Percentiles rank a stretch among this genome's conserved stretches.
phyloP scores from a whole-genome alignment of 345 rosid genomes.

The Stellera chamaejasme region DNA sequence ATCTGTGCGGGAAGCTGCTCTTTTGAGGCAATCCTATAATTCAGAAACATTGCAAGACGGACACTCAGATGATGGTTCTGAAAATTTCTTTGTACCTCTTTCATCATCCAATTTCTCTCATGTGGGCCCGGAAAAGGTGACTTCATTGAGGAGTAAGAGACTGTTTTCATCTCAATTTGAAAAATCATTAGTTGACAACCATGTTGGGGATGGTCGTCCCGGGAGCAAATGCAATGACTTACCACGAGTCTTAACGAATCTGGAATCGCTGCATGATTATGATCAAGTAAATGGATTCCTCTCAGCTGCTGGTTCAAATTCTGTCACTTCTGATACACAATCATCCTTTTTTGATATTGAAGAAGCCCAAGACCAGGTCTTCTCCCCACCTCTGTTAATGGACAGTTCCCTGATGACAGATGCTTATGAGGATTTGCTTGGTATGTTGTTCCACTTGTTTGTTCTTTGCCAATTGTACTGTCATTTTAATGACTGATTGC shows the following conservation, averaged over 20 bases:
- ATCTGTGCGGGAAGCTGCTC: constrained; percentile 90
- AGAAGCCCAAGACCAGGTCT: constrained; percentile 60
- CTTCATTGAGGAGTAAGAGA: constrained; percentile 42
- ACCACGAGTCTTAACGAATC: constrained; percentile 47
- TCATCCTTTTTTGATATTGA: constrained; percentile 57
- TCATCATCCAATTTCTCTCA: constrained; percentile 50
- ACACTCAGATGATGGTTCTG: constrained; percentile 71
- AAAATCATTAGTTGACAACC: constrained; percentile 34
- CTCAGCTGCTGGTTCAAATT: constrained; percentile 52
- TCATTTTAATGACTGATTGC: background rate
- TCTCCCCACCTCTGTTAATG: constrained; percentile 88
- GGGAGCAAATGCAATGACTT: constrained; percentile 52
- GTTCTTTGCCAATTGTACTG: background rate
- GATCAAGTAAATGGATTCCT: constrained; percentile 69
- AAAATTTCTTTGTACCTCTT: constrained; percentile 79
- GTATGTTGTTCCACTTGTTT: constrained; percentile 32
- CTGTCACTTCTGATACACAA: constrained; percentile 42
- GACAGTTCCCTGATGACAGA: constrained; percentile 67
- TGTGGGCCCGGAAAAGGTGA: constrained; percentile 42
- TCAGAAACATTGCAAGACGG: constrained; percentile 64
- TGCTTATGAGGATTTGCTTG: constrained; percentile 84
- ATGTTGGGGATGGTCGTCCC: constrained; percentile 27
- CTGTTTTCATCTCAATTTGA: constrained; percentile 43
- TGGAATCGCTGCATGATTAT: constrained; percentile 58
- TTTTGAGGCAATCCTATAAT: constrained; percentile 47